Evolutionary conservation across 805 yeast genomes (phyloP), one percentile per base, ranked within the genome.

Genomic region (Suhomyces xylopsoci): DNA sequence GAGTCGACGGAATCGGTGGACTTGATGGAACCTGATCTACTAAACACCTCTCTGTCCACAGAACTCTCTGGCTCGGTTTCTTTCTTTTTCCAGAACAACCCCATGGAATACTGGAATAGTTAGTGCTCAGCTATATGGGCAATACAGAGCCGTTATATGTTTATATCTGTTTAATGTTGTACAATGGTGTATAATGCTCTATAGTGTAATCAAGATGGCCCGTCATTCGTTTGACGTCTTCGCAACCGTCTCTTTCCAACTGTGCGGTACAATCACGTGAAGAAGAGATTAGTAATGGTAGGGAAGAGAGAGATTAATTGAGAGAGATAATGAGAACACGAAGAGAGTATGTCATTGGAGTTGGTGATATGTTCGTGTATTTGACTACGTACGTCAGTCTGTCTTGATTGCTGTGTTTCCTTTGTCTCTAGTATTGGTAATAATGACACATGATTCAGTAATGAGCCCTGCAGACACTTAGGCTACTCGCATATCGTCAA

Each of bases 21-120:
- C 24, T 26, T 43, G 41, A 51, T 14, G 6, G 53, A 51, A 24
- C 30, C 47, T 15, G 50, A 42, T 47, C 53, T 10, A 5, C 50
- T 10, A 9, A 38, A 17, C 7, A 10, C 17, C 3, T 38, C 42
- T 17, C 12, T 15, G 20, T 15, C 42, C 24, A n/a, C 28, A 26
- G 28, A 26, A 10, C 28, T 9, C 4, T 32, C 17, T 10, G 17
- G 3, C 7, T 28, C 14, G 12, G 32, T 17, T 5, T 32, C 36
- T n/a, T 32, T 32, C 36, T 32, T 32, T n/a, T 32, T 32, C 17
- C 36, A 8, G 12, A 32, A 32, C 36, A 32, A 32, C 8, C 17
- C 17, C 36, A 32, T 32, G 36, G 6, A 32, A 14, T n/a, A n/a
- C n/a, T n/a, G n/a, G n/a, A n/a, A n/a, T n/a, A n/a, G n/a, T n/a